Base-by-base conservation (phyloP, 768 basidiomycete genomes). In the Naganishia onofrii region DNA sequence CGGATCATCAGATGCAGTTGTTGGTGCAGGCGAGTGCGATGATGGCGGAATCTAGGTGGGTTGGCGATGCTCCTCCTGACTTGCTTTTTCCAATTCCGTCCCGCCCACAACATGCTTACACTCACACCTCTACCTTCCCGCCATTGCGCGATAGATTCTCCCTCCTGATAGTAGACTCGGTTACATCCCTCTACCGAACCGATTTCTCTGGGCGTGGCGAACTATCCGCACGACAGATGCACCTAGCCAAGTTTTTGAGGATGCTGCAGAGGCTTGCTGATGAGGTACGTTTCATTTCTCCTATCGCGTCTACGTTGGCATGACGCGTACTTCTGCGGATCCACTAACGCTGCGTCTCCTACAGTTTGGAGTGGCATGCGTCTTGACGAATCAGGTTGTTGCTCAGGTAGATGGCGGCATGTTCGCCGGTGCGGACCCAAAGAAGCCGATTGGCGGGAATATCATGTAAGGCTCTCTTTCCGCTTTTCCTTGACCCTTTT, bases 341-440 rank as follows among this genome's bases (percentile, higher is more conserved):
- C 36, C 51, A 10, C 23, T 36, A 15, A 23, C 29, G n/a, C n/a
- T 42, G 72, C 44, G 74, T 68, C 19, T 34, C 3, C 3, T n/a
- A 46, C 17, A 98, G 95, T 99, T 92, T 77, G 96, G 96, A 32
- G 91, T 98, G 58, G 96, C 96, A 3, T 95, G 98, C 28, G 93
- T 99, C 13, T 89, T 97, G 51, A 91, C 92, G 4, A 99, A 99
- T 80, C 96, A 99, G 81, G 96, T 99, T 74, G 96, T 99, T 87
- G 97, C 96, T n/a, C 94, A 88, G 69, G 95, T 96, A 1, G 96
- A 99, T 79, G 93, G 92, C 32, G 87, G 90, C 3, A 92, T 92
- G 57, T 90, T 90, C 15, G 91, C 92, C 23, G 92, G 91, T 72
- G 89, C 89, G 48, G 87, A 96, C 76, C 90, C 93, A 82, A 95